A percentile compares a stretch with the other conserved stretches of the same genome.
Conservation (phyloP, 2,329 filamentous ascomycete genomes). For the Xylariaceae sp. region DNA sequence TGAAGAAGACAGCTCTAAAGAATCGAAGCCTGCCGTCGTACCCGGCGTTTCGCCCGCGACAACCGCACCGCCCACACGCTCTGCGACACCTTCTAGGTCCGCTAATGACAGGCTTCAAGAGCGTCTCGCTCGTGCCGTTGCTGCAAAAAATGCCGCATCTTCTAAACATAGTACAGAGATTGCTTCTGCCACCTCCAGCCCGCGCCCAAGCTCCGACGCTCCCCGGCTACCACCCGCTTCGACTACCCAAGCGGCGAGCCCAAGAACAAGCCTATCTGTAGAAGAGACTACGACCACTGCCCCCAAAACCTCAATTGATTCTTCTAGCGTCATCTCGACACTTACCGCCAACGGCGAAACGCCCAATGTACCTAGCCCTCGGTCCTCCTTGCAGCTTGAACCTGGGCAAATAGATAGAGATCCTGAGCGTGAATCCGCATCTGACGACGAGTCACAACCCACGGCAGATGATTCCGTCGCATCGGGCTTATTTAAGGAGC, state of each 20-base stretch:
- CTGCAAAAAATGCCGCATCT: constrained; percentile 67
- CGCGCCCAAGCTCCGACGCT: constrained; percentile 51
- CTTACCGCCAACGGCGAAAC: constrained; percentile 1
- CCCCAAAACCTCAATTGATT: too few species aligned
- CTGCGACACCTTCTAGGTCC: constrained; percentile 62
- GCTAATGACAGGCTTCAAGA: constrained; percentile 87
- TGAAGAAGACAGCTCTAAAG: constrained; percentile 68
- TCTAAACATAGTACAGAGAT: constrained; percentile 49
- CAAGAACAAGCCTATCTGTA: constrained; percentile 32
- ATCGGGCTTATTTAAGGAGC: constrained; percentile 48
- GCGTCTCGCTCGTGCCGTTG: constrained; percentile 85
- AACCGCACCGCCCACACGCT: constrained; percentile 29
- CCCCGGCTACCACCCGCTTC: constrained; percentile 27
- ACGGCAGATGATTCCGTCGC: constrained; percentile 20
- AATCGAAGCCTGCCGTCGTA: constrained; percentile 39
- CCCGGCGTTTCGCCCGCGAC: constrained; percentile 33
- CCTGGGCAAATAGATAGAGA: background rate
- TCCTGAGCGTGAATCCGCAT: background rate
- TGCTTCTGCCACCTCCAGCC: constrained; percentile 47
- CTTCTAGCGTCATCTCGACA: too few species aligned
- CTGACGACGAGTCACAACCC: background rate
- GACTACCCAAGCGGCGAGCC: constrained; percentile 18
- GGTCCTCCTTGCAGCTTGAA: constrained; percentile 30
- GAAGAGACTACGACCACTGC: constrained; percentile 27
- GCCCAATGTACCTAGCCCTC: constrained; percentile 17